Evolutionary conservation across 31 red algal species (phyloP).

Genomic region (Endocladia muricata): DNA sequence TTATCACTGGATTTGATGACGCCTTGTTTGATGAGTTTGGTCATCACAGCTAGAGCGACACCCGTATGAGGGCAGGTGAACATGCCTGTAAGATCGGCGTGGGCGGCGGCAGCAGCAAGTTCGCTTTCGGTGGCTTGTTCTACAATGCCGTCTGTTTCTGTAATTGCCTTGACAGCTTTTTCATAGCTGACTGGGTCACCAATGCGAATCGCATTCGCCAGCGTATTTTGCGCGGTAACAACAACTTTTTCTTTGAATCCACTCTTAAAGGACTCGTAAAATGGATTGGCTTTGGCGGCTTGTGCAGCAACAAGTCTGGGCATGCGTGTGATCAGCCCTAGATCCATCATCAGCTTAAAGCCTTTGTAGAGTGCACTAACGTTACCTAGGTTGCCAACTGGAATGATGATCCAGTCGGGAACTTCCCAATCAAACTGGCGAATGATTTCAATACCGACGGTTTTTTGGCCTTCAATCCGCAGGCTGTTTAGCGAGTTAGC

Average conservation of each 20-base stretch:
- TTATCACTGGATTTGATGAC: constrained; percentile 73
- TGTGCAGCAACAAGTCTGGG: constrained; percentile 90
- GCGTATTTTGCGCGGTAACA: constrained; percentile 76
- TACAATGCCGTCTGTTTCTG: constrained; percentile 81
- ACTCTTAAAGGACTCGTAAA: constrained; percentile 77
- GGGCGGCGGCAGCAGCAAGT: constrained; percentile 84
- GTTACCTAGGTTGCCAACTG: constrained; percentile 95
- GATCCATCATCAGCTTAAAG: constrained; percentile 92
- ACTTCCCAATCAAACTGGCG: constrained; percentile 99
- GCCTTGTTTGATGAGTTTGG: constrained; percentile 75
- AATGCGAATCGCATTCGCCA: constrained; percentile 95
- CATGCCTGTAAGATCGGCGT: constrained; percentile 97
- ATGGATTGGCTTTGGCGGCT: constrained; percentile 95
- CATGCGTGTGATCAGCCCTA: constrained; percentile 80
- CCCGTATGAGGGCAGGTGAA: constrained; percentile 99
- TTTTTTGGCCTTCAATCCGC: constrained; percentile 96
- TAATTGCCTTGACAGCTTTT: constrained; percentile 81
- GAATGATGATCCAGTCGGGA: constrained; percentile 95
- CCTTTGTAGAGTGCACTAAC: constrained; percentile 99
- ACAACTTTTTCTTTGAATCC: constrained; percentile 59
- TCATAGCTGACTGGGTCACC: constrained; percentile 92
- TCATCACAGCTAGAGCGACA: constrained; percentile 93
- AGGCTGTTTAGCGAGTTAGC: constrained; percentile 98
- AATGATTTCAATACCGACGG: constrained; percentile 94
- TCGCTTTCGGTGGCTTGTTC: constrained; percentile 96